Base-by-base conservation (phyloP, 2,329 filamentous ascomycete species). In the Aspergillus novofumigatus region DNA sequence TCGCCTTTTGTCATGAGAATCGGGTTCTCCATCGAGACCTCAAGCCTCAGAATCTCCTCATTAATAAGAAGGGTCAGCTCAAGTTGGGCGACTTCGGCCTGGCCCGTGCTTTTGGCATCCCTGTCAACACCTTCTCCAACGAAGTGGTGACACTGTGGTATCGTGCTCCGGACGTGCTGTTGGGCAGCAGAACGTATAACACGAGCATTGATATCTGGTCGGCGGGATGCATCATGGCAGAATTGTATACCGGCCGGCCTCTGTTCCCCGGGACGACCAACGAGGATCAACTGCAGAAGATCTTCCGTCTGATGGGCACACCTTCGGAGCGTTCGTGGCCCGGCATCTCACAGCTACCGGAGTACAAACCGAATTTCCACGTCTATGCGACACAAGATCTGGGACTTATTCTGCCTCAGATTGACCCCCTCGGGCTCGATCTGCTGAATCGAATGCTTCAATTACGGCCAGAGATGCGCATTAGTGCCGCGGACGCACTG, bases 201-300 rank as follows among this genome's bases (percentile, higher is more conserved):
- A 99, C 94, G n/a, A 96, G 91, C 77, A 97, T 99, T 74, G 94
- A 99, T 70, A 97, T 99, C 72, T 99, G 94, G 94, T 96, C 91
- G 6, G 94, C 94, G 6, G 94, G 94, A 56, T 99, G 94, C 75
- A 99, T 99, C 80, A 97, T 99, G 94, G 94, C 94, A 9, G 94
- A 99, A 77, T 97, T 99, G 92, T 97, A 95, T 75, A 97, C 93
- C 0, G 94, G 94, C 3, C 85, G 94, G 20, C 94, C 94, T 0
- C 83, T 99, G 6, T 99, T 99, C 78, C 94, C 94, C 0, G 94
- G 94, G 57, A 99, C 94, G 1, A 97, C 94, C 41, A 99, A 99
- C 73, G 94, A 99, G 75, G 94, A 99, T 72, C 94, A 99, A 75
- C 87, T 97, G 52, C 84, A 96, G 62, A 92, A 95, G 73, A 99